These are phyloP conservation scores for Suillus clintonianus DNA, from an alignment of 768 basidiomycete genomes.

Conservation along the genomic window DNA sequence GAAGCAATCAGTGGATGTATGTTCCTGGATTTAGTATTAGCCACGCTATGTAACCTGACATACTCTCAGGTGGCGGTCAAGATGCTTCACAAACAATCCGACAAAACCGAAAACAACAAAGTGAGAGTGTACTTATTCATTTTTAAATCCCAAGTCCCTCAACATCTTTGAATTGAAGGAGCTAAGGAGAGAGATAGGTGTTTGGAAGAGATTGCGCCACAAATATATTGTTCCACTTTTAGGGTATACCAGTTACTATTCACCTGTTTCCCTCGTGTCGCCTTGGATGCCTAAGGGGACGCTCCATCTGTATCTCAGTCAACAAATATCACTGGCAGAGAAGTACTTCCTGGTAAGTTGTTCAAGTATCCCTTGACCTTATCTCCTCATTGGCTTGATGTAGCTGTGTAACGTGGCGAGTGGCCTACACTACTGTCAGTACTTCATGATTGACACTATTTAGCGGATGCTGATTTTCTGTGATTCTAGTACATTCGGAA, in stretches of 20 bases:
- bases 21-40: not conserved
- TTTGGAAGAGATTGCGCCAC: slow-evolving; percentile 6
- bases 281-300: not conserved
- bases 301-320: not conserved
- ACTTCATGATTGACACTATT: not conserved
- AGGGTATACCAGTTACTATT: not conserved
- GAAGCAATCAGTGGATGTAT: not conserved
- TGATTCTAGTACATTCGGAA: slow-evolving; percentile 1
- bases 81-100: not conserved
- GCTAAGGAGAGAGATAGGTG: not conserved
- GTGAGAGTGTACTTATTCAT: not conserved
- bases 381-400: not conserved
- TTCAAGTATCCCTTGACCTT: not conserved
- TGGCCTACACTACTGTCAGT: slow-evolving; percentile 1
- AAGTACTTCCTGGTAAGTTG: not conserved
- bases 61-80: slow-evolving; percentile 1
- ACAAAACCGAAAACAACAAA: not conserved
- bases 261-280: not conserved
- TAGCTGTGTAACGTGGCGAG: not conserved
- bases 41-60: not conserved
- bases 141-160: not conserved
- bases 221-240: slow-evolving; percentile 1
- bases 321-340: not conserved
- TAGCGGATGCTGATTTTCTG: not conserved
- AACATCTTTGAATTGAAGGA: not conserved